Base-by-base conservation (phyloP, 169 alveolate species). In the Plasmodium cynomolgi region DNA sequence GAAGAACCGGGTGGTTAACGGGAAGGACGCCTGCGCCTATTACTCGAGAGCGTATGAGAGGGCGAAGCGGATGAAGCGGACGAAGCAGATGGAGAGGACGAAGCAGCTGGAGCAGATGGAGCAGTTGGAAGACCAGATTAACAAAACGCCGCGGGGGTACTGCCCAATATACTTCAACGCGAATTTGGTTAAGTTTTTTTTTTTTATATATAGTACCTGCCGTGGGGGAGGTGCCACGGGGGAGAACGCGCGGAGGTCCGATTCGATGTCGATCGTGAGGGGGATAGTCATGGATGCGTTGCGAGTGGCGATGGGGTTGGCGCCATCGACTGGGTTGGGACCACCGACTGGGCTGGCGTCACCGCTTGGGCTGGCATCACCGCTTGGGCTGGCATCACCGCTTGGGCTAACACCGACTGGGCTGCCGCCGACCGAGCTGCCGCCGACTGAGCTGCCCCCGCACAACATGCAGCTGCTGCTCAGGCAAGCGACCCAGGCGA, bases 121-220 rank as follows among this genome's bases (percentile, higher is more conserved):
- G 0, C 41, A 4, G 77, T 20, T 34, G 54, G 54, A 29, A 54
- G 41, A 50, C 9, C 33, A 68, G 62, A 37, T 68, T 1, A 39
- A 39, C 0, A 68, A 23, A 23, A 1, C 74, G 26, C 74, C 92
- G 8, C 54, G 56, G 34, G 41, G 44, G 72, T 84, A 68, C 68
- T 68, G 83, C 62, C 83, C 92, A 8, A 23, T 84, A 0, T 71
- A 84, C 33, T 84, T 84, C 74, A 84, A 84, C 62, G 83, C 33
- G 0, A 84, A 84, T 9, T 17, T 84, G 31, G n/a, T 84, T 39
- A 84, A 84, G 33, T 39, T 68, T 84, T 84, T 84, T 84, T n/a
- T 84, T 37, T 84, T 84, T 17, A 39, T 39, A 37, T 47, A 71
- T n/a, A 20, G 50, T 26, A 15, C 31, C 31, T 80, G 31, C 17